Evolutionary conservation across 495 filamentous ascomycete species (phyloP).

Genomic region (Margaritispora aquatica): DNA sequence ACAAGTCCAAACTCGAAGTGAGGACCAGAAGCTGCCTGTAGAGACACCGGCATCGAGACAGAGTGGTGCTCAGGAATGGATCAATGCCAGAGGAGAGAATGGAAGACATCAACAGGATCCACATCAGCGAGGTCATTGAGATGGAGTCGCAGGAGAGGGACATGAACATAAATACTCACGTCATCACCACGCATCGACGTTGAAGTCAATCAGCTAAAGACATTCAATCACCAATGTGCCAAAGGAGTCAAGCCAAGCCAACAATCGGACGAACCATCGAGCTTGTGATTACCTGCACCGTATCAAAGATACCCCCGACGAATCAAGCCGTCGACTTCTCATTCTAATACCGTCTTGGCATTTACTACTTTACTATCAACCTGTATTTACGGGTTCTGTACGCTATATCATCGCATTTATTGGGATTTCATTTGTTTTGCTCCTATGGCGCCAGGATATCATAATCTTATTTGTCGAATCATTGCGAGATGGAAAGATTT

Average conservation of each 20-base stretch:
- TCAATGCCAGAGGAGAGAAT: constrained; percentile 51
- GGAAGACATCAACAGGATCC: constrained; percentile 27
- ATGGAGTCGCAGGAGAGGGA: constrained; percentile 2
- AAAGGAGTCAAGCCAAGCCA: too few species aligned
- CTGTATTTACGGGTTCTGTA: constrained; percentile 19
- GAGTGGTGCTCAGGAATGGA: constrained; percentile 59
- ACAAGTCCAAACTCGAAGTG: background rate
- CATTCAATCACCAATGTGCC: too few species aligned
- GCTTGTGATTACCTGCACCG: constrained; percentile 9
- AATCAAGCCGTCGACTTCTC: background rate
- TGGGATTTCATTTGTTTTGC: constrained; percentile 20
- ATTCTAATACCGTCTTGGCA: background rate
- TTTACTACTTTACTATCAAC: background rate
- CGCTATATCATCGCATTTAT: constrained; percentile 19
- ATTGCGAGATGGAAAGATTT: background rate
- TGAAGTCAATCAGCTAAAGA: too few species aligned
- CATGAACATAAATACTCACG: too few species aligned
- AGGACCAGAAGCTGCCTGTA: constrained; percentile 39
- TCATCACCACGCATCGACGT: too few species aligned
- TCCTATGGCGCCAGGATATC: constrained; percentile 7
- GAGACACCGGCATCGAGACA: constrained; percentile 48
- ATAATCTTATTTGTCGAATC: constrained; percentile 12
- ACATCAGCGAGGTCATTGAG: constrained; percentile 22
- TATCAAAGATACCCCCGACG: background rate
- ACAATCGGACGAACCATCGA: background rate